Evolutionary conservation across 192 early-diverging fungal genomes (phyloP), one percentile per base, ranked within the genome.

Genomic region (Linnemannia zychae): DNA sequence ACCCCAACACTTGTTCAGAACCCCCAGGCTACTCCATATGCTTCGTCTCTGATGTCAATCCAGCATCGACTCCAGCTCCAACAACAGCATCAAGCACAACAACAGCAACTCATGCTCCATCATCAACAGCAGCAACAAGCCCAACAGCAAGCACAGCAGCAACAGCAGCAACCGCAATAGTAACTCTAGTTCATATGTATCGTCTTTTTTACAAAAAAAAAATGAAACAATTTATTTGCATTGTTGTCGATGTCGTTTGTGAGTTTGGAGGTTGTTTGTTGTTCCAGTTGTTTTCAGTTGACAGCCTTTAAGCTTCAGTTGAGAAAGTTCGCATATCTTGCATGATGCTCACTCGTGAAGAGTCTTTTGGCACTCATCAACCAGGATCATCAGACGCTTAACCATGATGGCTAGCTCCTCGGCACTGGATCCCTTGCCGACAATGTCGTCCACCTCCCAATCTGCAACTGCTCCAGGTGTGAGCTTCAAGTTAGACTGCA

Each of bases 1-100:
- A 16, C 77, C 13, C 72, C 65, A 4, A 79, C 70, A 16, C 71
- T 84, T 22, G 46, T 75, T 1, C 77, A 52, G 17, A 78, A 78
- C 38, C 33, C 77, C 1, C 80, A 69, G 71, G 74, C 50, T 9
- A 24, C 28, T 38, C 74, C 68, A 15, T 82, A 77, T 16, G 75
- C 69, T 7, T 72, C 80, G 28, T 72, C 82, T 11, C 44, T 79
- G 2, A 15, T 72, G 60, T 12, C 71, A 7, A 68, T 80, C 22
- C 78, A 80, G 68, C 82, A 79, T 16, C 76, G 77, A 24, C 38
- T 79, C 33, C 82, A 79, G 44, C 44, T 84, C 28, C 82, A 84
- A 50, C 57, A 66, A 17, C 71, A 73, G 17, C 74, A 76, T 7
- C 66, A 71, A 33, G 73, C 74, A 37, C 73, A 71, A 48, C 79